Evolutionary conservation across 2,329 filamentous ascomycete species (phyloP).

Genomic region (Orbilia brochopaga): DNA sequence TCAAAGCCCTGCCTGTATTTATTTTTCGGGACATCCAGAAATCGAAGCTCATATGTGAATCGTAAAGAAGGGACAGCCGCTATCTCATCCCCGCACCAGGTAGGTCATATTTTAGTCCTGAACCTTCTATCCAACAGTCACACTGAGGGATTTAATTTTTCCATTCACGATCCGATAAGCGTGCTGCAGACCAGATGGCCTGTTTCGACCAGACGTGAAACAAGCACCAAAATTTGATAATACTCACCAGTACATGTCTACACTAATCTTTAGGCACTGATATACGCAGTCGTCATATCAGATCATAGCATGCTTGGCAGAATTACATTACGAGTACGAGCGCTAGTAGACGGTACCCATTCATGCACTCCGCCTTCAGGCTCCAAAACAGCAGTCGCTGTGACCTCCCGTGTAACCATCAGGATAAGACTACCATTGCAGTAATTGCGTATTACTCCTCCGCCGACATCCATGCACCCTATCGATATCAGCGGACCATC

Average conservation of each 20-base stretch:
- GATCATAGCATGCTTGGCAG: background rate
- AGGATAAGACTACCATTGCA: background rate
- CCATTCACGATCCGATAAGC: constrained; percentile 7
- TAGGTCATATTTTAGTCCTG: background rate
- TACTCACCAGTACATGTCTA: too few species aligned
- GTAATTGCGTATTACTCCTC: background rate
- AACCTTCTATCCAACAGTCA: background rate
- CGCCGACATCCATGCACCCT: background rate
- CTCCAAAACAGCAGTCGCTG: background rate
- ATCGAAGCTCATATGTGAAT: constrained; percentile 3
- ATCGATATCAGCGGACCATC: background rate
- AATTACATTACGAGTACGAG: background rate
- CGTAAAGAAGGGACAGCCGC: background rate
- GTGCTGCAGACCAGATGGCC: background rate
- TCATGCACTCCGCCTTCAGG: background rate
- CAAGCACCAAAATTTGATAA: background rate
- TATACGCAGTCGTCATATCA: background rate
- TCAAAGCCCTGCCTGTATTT: background rate
- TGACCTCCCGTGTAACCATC: background rate
- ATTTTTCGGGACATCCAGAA: background rate
- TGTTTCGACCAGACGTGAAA: constrained; percentile 4
- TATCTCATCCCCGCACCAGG: background rate
- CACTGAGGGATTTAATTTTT: constrained; percentile 1
- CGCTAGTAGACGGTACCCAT: too few species aligned
- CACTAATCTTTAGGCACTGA: background rate